These are phyloP conservation scores for Mucor sp. DNA, from an alignment of 371 early-diverging fungal genomes.

Conservation along the genomic window DNA sequence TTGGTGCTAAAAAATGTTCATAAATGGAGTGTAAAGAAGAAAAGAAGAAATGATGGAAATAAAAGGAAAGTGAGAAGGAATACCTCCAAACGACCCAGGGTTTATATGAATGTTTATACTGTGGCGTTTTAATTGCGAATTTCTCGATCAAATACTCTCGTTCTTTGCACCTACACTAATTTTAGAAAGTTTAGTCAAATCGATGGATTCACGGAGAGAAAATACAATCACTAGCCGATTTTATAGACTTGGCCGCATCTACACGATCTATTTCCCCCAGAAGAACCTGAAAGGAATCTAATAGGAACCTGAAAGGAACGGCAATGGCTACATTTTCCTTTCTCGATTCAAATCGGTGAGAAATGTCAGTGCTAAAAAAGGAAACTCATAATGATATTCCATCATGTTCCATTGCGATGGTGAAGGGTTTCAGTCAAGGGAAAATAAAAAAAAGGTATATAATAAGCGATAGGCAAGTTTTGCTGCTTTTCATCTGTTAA, in stretches of 20 bases:
- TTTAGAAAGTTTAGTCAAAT: not conserved
- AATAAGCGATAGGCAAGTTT: not conserved
- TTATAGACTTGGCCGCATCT: not conserved
- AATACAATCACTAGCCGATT: not conserved
- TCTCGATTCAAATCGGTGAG: not conserved
- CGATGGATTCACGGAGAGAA: not conserved
- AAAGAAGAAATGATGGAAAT: not conserved
- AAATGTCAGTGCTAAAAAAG: not conserved
- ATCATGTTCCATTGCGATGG: not conserved
- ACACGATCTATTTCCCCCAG: not conserved
- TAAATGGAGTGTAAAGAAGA: not conserved
- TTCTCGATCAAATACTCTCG: not conserved
- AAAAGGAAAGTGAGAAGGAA: not conserved
- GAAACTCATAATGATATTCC: not conserved
- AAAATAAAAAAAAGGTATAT: not conserved
- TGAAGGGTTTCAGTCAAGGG: not conserved
- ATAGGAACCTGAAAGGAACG: not conserved
- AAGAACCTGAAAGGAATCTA: not conserved
- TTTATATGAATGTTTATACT: not conserved
- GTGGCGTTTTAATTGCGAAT: not conserved
- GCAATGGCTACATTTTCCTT: not conserved
- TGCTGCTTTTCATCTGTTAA: constrained; percentile 19
- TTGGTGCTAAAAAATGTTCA: not conserved
- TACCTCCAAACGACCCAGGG: not conserved
- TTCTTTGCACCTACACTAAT: not conserved